Percentiles rank a stretch among this genome's conserved stretches.
Conservation (phyloP, 257 asterid genomes). For the Voacanga thouarsii region DNA sequence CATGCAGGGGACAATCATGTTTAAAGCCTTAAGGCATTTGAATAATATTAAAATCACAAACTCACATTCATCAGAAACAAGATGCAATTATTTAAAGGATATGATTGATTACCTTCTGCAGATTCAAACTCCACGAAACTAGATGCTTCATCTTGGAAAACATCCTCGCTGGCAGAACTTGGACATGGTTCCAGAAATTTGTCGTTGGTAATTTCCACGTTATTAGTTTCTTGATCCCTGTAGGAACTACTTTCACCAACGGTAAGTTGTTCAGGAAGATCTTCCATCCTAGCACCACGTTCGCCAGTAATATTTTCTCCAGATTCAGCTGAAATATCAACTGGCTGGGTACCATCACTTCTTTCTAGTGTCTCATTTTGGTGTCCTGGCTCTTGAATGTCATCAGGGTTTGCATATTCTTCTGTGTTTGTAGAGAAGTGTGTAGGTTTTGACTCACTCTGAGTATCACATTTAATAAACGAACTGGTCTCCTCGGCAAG, state of each 20-base stretch:
- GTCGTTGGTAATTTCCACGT: neutral
- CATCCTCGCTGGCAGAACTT: slow-evolving; percentile 17
- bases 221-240: slow-evolving; percentile 15
- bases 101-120: neutral
- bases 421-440: neutral
- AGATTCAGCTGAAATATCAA: slow-evolving; percentile 14
- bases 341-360: slow-evolving; percentile 10
- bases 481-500: slow-evolving; percentile 22
- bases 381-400: slow-evolving; percentile 2
- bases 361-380: slow-evolving; percentile 12
- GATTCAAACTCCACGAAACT: neutral
- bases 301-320: slow-evolving; percentile 13
- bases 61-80: neutral
- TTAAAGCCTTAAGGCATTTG: neutral
- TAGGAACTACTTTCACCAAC: slow-evolving; percentile 7
- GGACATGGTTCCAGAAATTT: slow-evolving; percentile 19
- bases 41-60: neutral
- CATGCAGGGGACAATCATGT: neutral
- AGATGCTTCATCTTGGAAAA: slow-evolving; percentile 10
- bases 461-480: slow-evolving; percentile 2
- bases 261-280: slow-evolving; percentile 11
- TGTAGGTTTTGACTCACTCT: slow-evolving; percentile 16
- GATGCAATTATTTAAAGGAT: neutral
- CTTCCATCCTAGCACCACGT: slow-evolving; percentile 16
- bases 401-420: slow-evolving; percentile 12